Evolutionary conservation across 495 filamentous ascomycete species (phyloP).

Genomic region (Trichoderma gamsii): DNA sequence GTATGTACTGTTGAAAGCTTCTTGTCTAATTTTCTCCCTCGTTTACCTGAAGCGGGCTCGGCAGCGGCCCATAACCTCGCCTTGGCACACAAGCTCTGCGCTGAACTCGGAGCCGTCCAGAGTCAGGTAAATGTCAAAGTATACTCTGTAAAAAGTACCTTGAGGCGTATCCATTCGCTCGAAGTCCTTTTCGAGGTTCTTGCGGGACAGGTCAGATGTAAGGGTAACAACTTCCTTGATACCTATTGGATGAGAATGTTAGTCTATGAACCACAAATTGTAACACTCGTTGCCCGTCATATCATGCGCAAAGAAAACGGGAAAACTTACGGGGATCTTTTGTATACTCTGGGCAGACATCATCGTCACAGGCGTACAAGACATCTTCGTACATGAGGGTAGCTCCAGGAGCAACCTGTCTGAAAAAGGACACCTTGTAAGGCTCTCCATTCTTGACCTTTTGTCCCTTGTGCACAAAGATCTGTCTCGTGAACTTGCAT

Average conservation of each 20-base stretch:
- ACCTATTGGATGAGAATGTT: slow-evolving; percentile 45
- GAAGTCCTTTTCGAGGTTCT: slow-evolving; percentile 98
- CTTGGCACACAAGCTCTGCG: slow-evolving; percentile 95
- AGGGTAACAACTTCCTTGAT: slow-evolving; percentile 99
- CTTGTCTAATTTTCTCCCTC: background rate
- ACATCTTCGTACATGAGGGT: slow-evolving; percentile 99
- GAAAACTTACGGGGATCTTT: slow-evolving; percentile 91
- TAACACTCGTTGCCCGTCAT: background rate
- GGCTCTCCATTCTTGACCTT: slow-evolving; percentile 98
- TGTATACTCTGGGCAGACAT: slow-evolving; percentile 96
- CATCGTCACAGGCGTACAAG: slow-evolving; percentile 94
- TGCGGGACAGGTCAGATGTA: slow-evolving; percentile 91
- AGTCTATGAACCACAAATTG: background rate
- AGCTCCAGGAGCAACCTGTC: slow-evolving; percentile 93
- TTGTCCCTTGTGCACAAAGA: slow-evolving; percentile 98
- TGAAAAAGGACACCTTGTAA: slow-evolving; percentile 97
- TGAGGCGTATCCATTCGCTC: slow-evolving; percentile 99
- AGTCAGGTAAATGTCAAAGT: slow-evolving; percentile 79
- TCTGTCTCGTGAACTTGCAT: slow-evolving; percentile 98
- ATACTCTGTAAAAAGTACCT: slow-evolving; percentile 92
- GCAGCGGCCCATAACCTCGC: slow-evolving; percentile 97
- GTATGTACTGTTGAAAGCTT: slow-evolving; percentile 4
- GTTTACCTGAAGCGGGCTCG: slow-evolving; percentile 69
- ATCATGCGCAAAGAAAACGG: background rate
- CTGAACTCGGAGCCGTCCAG: slow-evolving; percentile 97